Evolutionary conservation across 2,329 filamentous ascomycete species (phyloP).

Genomic region (Lithohypha guttulata): DNA sequence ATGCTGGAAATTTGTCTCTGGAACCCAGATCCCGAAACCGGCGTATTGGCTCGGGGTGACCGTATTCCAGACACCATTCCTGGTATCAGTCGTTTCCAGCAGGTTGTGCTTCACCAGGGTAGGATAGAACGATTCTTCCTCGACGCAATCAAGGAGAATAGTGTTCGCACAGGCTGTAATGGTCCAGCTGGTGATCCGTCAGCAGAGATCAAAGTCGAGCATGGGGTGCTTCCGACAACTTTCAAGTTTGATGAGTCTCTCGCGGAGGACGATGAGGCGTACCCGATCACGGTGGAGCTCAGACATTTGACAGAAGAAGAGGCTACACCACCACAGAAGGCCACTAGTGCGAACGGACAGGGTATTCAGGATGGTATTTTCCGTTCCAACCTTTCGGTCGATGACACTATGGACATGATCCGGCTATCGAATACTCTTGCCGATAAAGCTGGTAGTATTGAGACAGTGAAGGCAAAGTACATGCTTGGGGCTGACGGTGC

Average conservation of each 20-base stretch:
- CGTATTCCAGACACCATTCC: conserved; percentile 53
- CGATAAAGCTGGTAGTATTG: conserved; percentile 37
- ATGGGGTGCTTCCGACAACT: conserved; percentile 47
- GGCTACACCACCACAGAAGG: conserved; percentile 39
- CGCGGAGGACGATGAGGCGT: conserved; percentile 38
- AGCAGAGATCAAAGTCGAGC: conserved; percentile 46
- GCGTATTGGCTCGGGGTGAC: conserved; percentile 47
- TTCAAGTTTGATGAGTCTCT: conserved; percentile 44
- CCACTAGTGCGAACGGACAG: conserved; percentile 25
- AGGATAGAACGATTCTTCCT: conserved; percentile 58
- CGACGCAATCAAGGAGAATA: conserved; percentile 47
- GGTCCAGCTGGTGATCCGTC: background rate
- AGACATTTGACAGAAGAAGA: conserved; percentile 49
- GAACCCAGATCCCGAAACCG: conserved; percentile 48
- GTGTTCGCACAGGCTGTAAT: conserved; percentile 16
- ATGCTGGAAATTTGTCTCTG: conserved; percentile 54
- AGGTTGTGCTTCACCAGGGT: conserved; percentile 61
- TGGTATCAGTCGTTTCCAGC: conserved; percentile 51
- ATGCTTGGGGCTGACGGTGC: conserved; percentile 60
- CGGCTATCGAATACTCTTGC: conserved; percentile 33
- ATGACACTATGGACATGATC: conserved; percentile 47
- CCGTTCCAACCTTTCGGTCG: conserved; percentile 46
- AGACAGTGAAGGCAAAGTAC: conserved; percentile 25
- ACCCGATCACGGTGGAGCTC: conserved; percentile 52
- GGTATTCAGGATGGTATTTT: conserved; percentile 44